phyloP scores from a whole-genome alignment of 2,329 filamentous ascomycete species.

The Trichocomaceae sp. region DNA sequence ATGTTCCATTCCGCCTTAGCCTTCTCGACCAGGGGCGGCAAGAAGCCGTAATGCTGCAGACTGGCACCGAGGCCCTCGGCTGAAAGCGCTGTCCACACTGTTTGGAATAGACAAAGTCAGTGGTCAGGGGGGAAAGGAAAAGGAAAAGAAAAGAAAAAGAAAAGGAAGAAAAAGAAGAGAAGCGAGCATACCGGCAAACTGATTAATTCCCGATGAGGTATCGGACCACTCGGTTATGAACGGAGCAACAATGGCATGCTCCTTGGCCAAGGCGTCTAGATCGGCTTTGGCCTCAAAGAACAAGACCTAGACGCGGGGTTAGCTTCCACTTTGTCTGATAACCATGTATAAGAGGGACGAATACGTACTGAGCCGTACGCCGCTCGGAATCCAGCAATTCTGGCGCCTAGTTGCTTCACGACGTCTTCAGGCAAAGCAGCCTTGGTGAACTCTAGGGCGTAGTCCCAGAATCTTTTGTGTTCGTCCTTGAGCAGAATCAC shows the following conservation, averaged over 20 bases:
- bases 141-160: too few relatives aligned
- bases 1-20: slow-evolving; percentile 3
- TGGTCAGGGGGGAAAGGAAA: not conserved
- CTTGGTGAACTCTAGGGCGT: slow-evolving; percentile 50
- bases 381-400: slow-evolving; percentile 52
- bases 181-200: slow-evolving; percentile 18
- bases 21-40: not conserved
- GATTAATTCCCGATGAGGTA: slow-evolving; percentile 8
- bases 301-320: slow-evolving; percentile 1
- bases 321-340: not conserved
- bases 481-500: slow-evolving; percentile 70
- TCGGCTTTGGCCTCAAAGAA: slow-evolving; percentile 9
- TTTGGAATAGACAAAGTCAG: not conserved
- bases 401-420: slow-evolving; percentile 21
- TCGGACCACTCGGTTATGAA: slow-evolving; percentile 9
- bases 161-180: not conserved
- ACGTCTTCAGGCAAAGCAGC: slow-evolving; percentile 56
- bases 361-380: slow-evolving; percentile 65
- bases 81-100: slow-evolving; percentile 10
- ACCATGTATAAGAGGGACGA: not conserved
- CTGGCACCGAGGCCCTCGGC: slow-evolving; percentile 12
- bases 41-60: slow-evolving; percentile 12
- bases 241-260: not conserved
- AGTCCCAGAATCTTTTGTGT: slow-evolving; percentile 78
- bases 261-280: not conserved